Percentiles rank a stretch among this genome's conserved stretches.
Evolutionary conservation across 768 basidiomycete genomes (phyloP).

Genomic region (Russula foetens): DNA sequence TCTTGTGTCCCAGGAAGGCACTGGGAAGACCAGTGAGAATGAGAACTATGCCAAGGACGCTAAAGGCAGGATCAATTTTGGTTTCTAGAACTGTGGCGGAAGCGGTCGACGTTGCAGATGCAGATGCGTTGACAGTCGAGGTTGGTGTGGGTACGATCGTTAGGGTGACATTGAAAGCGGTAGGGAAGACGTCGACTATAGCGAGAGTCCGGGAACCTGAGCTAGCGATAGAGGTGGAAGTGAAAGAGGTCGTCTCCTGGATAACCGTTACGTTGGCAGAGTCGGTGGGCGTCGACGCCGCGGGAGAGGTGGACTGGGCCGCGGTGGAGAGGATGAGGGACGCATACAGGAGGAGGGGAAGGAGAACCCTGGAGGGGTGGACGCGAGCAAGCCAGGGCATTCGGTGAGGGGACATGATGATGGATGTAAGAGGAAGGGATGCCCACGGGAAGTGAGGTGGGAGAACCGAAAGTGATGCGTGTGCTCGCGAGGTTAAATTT

Average conservation of each 20-base stretch:
- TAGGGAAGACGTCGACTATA: slow-evolving; percentile 49
- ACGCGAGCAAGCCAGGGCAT: slow-evolving; percentile 23
- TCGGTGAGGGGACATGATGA: slow-evolving; percentile 25
- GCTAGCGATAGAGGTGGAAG: slow-evolving; percentile 32
- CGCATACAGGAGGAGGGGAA: slow-evolving; percentile 22
- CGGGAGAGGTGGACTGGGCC: slow-evolving; percentile 8
- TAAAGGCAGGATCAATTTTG: slow-evolving; percentile 79
- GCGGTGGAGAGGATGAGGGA: slow-evolving; percentile 21
- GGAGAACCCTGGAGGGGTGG: slow-evolving; percentile 8
- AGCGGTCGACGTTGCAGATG: slow-evolving; percentile 29
- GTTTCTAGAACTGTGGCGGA: slow-evolving; percentile 44
- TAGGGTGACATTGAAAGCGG: slow-evolving; percentile 52
- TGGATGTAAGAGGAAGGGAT: slow-evolving; percentile 16
- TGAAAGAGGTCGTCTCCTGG: slow-evolving; percentile 43
- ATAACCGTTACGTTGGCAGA: slow-evolving; percentile 34
- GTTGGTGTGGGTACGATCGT: slow-evolving; percentile 42
- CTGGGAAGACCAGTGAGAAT: slow-evolving; percentile 86
- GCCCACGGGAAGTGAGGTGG: neutral
- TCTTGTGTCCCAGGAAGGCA: slow-evolving; percentile 91
- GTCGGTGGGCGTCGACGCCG: slow-evolving; percentile 5
- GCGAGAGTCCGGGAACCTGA: slow-evolving; percentile 42
- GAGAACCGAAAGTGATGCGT: neutral
- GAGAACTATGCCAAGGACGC: slow-evolving; percentile 78
- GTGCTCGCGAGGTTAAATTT: neutral
- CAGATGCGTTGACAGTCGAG: slow-evolving; percentile 26